Evolutionary conservation across 305 asterid species (phyloP).

Genomic region (Fraxinus greggii): DNA sequence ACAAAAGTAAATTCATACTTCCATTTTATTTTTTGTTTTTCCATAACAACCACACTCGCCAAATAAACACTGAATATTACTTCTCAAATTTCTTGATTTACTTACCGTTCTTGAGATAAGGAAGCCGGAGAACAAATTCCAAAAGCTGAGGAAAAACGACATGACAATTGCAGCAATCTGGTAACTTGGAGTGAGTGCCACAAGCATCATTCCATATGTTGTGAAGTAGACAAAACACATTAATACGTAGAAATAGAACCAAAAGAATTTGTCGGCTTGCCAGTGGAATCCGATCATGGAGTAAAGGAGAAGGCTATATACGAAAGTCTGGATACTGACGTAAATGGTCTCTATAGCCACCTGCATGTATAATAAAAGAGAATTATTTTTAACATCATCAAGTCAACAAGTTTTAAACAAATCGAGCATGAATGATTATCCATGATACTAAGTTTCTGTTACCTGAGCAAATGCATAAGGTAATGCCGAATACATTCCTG

Average conservation of each 20-base stretch:
- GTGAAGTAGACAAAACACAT: slow-evolving; percentile 92
- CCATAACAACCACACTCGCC: neutral
- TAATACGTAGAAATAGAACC: slow-evolving; percentile 76
- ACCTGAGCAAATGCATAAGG: slow-evolving; percentile 98
- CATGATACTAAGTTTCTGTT: neutral
- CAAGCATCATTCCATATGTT: slow-evolving; percentile 92
- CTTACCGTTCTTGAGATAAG: neutral
- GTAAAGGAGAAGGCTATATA: slow-evolving; percentile 75
- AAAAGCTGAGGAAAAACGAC: slow-evolving; percentile 52
- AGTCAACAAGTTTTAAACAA: neutral
- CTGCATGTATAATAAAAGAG: slow-evolving; percentile 31
- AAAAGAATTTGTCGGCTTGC: slow-evolving; percentile 61
- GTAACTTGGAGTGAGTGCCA: slow-evolving; percentile 89
- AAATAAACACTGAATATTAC: neutral
- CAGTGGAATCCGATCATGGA: slow-evolving; percentile 89
- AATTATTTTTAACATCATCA: neutral
- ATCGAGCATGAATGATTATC: neutral
- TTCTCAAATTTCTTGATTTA: neutral
- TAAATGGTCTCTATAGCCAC: slow-evolving; percentile 78
- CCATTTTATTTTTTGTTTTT: neutral
- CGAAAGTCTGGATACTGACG: slow-evolving; percentile 59
- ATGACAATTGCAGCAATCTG: slow-evolving; percentile 78
- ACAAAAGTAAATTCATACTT: neutral
- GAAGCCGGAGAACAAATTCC: neutral
- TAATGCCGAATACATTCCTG: slow-evolving; percentile 87